Evolutionary conservation across 495 filamentous ascomycete genomes (phyloP), one percentile per base, ranked within the genome.

Genomic region (Platismatia glauca): DNA sequence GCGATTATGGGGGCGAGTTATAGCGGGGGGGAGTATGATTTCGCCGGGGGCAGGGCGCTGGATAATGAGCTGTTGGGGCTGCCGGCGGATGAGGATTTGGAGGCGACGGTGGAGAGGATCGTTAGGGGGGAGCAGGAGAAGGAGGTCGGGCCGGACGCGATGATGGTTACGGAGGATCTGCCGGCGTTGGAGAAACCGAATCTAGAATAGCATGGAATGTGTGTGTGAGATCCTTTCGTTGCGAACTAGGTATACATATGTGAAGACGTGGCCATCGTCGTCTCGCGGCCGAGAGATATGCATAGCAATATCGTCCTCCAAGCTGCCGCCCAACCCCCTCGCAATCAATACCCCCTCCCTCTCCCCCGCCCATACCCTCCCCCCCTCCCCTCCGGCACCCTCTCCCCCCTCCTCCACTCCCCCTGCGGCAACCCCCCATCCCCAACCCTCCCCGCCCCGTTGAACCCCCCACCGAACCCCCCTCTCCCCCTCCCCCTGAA

Each of bases 341-440:
- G n/a, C n/a, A n/a, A n/a, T 29, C 27, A 64, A 59, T 59, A 64
- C 20, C 57, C 57, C 16, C 62, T 59, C n/a, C 60, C 48, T 15
- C 67, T 65, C 39, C 67, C 70, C 66, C 72, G 71, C n/a, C 79
- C 70, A 34, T 72, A 71, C n/a, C 66, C 67, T 20, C 73, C 71
- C 35, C 73, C 71, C 35, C 71, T 72, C 31, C 55, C 70, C 27
- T 81, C 79, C 55, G 82, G 81, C 46, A 82, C 62, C 60, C 75
- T 74, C 68, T 85, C 82, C 0, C 82, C 82, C 63, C 82, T 75
- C 69, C 82, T 78, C 82, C 82, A 85, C 68, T 84, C 83, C 7
- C 82, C 82, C 12, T 64, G 67, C 1, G 83, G 83, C 48, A 84
- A 73, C 18, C 71, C 70, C 34, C 68, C 69, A 52, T 74, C 75